phyloP scores from a whole-genome alignment of 345 rosid genomes.

The Linum usitatissimum region DNA sequence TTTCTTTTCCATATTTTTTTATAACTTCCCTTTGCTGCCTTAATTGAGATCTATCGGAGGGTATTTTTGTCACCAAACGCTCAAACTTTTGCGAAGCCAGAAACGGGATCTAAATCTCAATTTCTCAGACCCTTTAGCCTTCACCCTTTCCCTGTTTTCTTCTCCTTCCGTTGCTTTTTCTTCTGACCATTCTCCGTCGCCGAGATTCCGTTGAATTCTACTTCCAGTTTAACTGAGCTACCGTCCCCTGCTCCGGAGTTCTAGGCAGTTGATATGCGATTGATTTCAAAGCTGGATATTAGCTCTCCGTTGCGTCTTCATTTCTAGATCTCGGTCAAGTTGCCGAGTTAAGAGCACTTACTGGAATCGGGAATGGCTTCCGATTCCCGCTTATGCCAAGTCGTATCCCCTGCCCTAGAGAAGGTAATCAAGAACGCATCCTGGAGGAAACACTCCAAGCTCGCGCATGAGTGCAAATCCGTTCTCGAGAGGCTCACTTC shows the following conservation, averaged over 20 bases:
- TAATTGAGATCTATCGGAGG: background rate
- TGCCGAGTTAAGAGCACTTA: conserved; percentile 19
- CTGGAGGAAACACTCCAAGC: conserved; percentile 98
- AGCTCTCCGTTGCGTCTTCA: conserved; percentile 2
- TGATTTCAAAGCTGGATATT: background rate
- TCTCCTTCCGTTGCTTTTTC: background rate
- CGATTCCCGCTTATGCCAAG: conserved; percentile 83
- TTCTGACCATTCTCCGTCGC: background rate
- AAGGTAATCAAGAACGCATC: conserved; percentile 87
- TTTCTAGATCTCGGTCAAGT: conserved; percentile 34
- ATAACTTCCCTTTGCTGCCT: background rate
- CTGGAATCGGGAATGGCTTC: conserved; percentile 93
- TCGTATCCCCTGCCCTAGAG: conserved; percentile 69
- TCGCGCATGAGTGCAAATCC: conserved; percentile 90
- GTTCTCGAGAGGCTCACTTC: conserved; percentile 59
- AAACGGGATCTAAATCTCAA: conserved; percentile 38
- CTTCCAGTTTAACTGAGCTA: background rate
- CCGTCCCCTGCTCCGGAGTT: background rate
- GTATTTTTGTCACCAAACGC: conserved; percentile 17
- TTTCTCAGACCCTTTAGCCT: background rate
- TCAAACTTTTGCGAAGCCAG: conserved; percentile 12
- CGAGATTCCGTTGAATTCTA: background rate
- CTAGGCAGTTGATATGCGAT: conserved; percentile 8
- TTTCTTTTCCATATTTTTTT: background rate
- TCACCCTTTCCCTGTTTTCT: background rate